A percentile compares a stretch with the other conserved stretches of the same genome.
phyloP scores from a whole-genome alignment of 208 protist species.

The Strigomonas oncopelti region DNA sequence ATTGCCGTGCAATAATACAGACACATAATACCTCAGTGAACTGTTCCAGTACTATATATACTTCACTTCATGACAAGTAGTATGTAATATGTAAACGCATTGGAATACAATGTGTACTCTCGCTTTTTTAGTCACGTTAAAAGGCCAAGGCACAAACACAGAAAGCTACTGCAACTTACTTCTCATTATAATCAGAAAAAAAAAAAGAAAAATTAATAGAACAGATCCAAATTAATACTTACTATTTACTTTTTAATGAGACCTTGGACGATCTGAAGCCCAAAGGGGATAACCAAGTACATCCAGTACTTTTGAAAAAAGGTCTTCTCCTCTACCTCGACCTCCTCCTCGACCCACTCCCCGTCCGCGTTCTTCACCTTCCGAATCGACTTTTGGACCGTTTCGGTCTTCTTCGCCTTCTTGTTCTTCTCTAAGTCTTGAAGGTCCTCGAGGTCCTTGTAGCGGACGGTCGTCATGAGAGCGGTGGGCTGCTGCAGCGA shows the following conservation, averaged over 20 bases:
- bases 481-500: conserved; percentile 36
- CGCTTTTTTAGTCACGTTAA: background rate
- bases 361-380: conserved; percentile 46
- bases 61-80: too few species aligned
- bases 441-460: conserved; percentile 61
- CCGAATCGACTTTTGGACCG: conserved; percentile 28
- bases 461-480: conserved; percentile 46
- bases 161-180: background rate
- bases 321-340: conserved; percentile 58
- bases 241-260: conserved; percentile 13
- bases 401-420: conserved; percentile 18
- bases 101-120: too few species aligned
- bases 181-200: conserved; percentile 1
- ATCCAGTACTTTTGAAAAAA: conserved; percentile 91
- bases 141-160: background rate
- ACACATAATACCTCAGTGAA: too few species aligned
- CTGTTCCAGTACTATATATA: too few species aligned
- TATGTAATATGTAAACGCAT: too few species aligned
- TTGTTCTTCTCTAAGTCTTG: conserved; percentile 12
- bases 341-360: conserved; percentile 63
- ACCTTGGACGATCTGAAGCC: conserved; percentile 54
- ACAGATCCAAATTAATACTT: background rate
- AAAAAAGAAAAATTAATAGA: conserved; percentile 8
- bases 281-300: conserved; percentile 66
- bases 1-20: too few species aligned